phyloP scores from a whole-genome alignment of 2,329 filamentous ascomycete species.

The Fusarium mangiferae region DNA sequence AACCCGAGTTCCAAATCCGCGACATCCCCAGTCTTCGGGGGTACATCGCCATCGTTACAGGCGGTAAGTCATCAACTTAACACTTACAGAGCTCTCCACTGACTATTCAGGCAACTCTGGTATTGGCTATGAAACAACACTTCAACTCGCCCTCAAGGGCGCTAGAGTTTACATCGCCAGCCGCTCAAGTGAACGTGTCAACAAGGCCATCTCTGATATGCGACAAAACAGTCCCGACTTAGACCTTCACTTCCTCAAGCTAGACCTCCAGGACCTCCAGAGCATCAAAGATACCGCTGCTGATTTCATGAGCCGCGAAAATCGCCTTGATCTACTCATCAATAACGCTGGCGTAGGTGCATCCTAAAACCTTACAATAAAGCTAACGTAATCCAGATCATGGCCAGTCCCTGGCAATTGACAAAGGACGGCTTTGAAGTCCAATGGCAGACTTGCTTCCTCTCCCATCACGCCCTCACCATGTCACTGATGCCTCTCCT shows the following conservation, averaged over 20 bases:
- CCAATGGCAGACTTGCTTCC: slow-evolving; percentile 40
- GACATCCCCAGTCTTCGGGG: slow-evolving; percentile 36
- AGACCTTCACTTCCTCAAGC: slow-evolving; percentile 38
- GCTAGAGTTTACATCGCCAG: slow-evolving; percentile 40
- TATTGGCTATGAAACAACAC: slow-evolving; percentile 38
- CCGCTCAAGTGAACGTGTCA: slow-evolving; percentile 33
- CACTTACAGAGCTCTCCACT: accelerated
- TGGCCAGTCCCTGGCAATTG: slow-evolving; percentile 34
- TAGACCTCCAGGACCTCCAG: slow-evolving; percentile 37
- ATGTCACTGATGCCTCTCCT: slow-evolving; percentile 30
- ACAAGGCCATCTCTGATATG: slow-evolving; percentile 37
- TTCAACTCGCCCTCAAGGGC: slow-evolving; percentile 30
- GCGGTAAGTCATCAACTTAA: slow-evolving; percentile 5
- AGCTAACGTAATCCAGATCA: slow-evolving; percentile 38
- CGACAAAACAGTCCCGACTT: not conserved
- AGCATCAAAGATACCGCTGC: slow-evolving; percentile 28
- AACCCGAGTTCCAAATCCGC: slow-evolving; percentile 24
- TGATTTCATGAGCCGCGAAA: slow-evolving; percentile 30
- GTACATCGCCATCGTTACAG: slow-evolving; percentile 39
- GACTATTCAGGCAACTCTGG: slow-evolving; percentile 26
- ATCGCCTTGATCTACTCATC: slow-evolving; percentile 34
- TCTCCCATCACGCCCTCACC: slow-evolving; percentile 36
- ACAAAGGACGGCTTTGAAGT: slow-evolving; percentile 35
- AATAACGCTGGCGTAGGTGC: slow-evolving; percentile 46
- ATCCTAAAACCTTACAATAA: accelerated